Base-by-base conservation (phyloP, 1,139 yeast genomes). In the Debaryomyces robertsiae region DNA sequence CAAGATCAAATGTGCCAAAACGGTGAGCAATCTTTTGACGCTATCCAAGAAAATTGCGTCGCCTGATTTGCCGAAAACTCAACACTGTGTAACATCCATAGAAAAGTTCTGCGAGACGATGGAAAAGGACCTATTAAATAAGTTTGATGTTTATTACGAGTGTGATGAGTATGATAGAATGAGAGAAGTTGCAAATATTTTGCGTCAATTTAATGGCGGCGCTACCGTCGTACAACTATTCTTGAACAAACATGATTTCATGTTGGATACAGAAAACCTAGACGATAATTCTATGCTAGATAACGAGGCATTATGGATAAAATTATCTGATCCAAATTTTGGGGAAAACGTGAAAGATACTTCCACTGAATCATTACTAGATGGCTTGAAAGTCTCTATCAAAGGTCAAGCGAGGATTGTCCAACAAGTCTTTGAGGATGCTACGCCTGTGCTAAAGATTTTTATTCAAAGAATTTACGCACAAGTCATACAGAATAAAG, bases 141-240 rank as follows among this genome's bases (percentile, higher is more conserved):
- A 74, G 35, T 85, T 84, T 50, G 81, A 78, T 51, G 65, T 69
- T 22, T 83, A 83, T 11, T 79, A 77, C 6, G 84, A 82, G 28
- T 85, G 84, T 48, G 63, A 62, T 43, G 69, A 71, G 38, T 76
- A 82, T 52, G 73, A 74, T n/a, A 79, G 79, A 39, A 83, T 93
- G 86, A 82, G 78, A 50, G 90, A 84, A 44, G 80, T 88, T 28
- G 90, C 97, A 1, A 79, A 79, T 38, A 79, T 90, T n/a, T 68
- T 91, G 40, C 77, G 82, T 40, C 88, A 82, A 45, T 91, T 83
- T 64, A 91, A 93, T 55, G 94, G 91, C 9, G 97, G 97, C 7
- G 74, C 81, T 3, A 82, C 84, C 45, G 94, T 90, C 9, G 84
- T 89, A 10, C 90, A 84, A 57, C 79, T 86, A 39, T 91, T 88